Base-by-base conservation (phyloP, 805 yeast genomes). In the Nakazawaea molendinolei region DNA sequence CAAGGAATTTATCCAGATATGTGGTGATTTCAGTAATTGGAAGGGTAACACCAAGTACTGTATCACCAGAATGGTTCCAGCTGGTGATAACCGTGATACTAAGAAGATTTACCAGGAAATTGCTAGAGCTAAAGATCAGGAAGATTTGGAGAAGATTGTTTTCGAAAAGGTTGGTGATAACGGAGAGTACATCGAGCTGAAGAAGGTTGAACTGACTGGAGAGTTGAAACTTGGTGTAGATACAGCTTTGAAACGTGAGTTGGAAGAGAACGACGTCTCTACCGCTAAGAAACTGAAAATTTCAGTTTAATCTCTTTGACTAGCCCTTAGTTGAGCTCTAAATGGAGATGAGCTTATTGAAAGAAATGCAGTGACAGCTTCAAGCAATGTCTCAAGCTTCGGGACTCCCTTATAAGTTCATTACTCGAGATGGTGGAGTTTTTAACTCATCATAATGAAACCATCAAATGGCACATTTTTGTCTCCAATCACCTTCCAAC, bases 31-130 rank as follows among this genome's bases (percentile, higher is more conserved):
- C 53, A 79, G 77, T 32, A 86, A 84, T 54, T 72, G 71, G 47
- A 60, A 71, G 15, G 69, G 85, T 3, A 87, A 86, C 54, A 74
- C 92, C 1, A 92, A 92, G 60, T 90, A 80, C 55, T 76, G 92
- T 62, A 49, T 90, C 29, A 63, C 78, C 23, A 77, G 86, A 50
- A 77, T 86, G 60, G 65, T 86, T 9, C 95, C 95, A 7, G 52
- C 52, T 34, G 50, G 52, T 3, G 44, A 46, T 14, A 33, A 23
- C n/a, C 20, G 16, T 27, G 46, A 50, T 8, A 33, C 46, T 13
- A 58, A 57, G 38, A 62, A 67, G 9, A 62, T 74, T 32, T 83
- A 84, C 52, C 76, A 72, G 46, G 46, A 56, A 31, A 58, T 86
- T 35, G 66, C 77, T 40, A 64, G 68, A 47, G 60, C 76, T 28